Conservation (phyloP, 1,284 basidiomycete species). For the Ustilago tritici region DNA sequence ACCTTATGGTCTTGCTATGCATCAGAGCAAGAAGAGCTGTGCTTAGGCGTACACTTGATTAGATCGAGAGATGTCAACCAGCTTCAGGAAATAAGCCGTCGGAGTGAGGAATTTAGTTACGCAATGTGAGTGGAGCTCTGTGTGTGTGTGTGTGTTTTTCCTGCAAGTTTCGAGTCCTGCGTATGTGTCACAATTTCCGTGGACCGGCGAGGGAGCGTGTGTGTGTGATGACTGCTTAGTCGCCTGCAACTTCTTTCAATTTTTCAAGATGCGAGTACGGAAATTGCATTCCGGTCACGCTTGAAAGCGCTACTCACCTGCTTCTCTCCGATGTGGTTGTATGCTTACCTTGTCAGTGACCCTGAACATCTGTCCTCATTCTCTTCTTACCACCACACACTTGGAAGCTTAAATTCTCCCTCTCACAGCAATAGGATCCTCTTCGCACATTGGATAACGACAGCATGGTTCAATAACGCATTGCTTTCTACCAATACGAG, state of each 20-base stretch:
- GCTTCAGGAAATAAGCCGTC: slow-evolving; percentile 1
- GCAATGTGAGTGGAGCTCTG: not conserved
- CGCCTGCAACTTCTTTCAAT: not conserved
- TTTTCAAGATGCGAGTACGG: not conserved
- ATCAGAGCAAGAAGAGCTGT: not conserved
- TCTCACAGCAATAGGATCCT: not conserved
- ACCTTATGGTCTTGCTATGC: not conserved
- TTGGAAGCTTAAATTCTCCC: not conserved
- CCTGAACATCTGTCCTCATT: not conserved
- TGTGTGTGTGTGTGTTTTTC: not conserved
- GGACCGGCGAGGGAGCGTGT: not conserved
- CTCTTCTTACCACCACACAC: not conserved
- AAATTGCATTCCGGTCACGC: slow-evolving; percentile 5
- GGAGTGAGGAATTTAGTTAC: not conserved
- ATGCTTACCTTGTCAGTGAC: not conserved
- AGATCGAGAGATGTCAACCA: not conserved
- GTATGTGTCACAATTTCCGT: slow-evolving; percentile 7
- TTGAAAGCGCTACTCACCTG: not conserved
- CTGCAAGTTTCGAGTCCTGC: not conserved
- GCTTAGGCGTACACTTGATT: not conserved
- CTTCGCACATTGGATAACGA: not conserved
- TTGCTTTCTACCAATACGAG: not conserved
- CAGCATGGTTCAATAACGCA: not conserved
- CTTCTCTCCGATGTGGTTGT: slow-evolving; percentile 4
- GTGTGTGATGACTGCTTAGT: slow-evolving; percentile 2